Base-by-base conservation (phyloP, 2,329 filamentous ascomycete species). In the Pseudogymnoascus destructans region DNA sequence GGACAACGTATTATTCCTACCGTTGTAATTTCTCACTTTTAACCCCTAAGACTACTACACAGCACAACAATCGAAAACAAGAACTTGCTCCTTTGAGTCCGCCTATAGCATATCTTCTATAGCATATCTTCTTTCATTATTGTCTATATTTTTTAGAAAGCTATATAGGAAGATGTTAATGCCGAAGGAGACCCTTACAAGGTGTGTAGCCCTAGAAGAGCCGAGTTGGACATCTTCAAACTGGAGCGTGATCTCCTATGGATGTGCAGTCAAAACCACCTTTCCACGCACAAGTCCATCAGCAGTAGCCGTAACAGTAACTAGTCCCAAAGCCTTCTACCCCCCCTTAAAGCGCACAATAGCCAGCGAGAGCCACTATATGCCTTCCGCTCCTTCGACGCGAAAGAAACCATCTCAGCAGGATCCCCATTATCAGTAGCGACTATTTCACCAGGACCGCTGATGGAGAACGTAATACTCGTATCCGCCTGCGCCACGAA, bases 351-450 rank as follows among this genome's bases (percentile, higher is more conserved):
- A 64, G 5, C 66, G 65, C 0, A 76, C 69, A 58, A 76, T 72
- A 2, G 70, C 72, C 15, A 77, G 66, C 0, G 71, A 71, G 3
- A 71, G 65, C 0, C 74, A 30, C 68, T 70, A 57, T 73, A 75
- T 0, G 73, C 73, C 42, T 73, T 72, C 10, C 75, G 68, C 35
- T 66, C 66, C 7, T 61, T 61, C 1, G 70, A 72, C 0, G 72
- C 70, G 62, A 78, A 78, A 1, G 70, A 63, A 2, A 67, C 71
- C 63, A 75, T 68, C 59, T 78, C 74, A 1, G 72, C 66, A 3
- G 74, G 73, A 58, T 78, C 71, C 1, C 78, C 78, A 58, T 79
- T 79, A 55, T 80, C 77, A 0, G 77, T 80, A 0, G 74, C 67
- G 1, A 77, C 70, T 30, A 80, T 73, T 63, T 73, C 67, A 0